Conservation (phyloP, 345 rosid species). For the Linum tenue region DNA sequence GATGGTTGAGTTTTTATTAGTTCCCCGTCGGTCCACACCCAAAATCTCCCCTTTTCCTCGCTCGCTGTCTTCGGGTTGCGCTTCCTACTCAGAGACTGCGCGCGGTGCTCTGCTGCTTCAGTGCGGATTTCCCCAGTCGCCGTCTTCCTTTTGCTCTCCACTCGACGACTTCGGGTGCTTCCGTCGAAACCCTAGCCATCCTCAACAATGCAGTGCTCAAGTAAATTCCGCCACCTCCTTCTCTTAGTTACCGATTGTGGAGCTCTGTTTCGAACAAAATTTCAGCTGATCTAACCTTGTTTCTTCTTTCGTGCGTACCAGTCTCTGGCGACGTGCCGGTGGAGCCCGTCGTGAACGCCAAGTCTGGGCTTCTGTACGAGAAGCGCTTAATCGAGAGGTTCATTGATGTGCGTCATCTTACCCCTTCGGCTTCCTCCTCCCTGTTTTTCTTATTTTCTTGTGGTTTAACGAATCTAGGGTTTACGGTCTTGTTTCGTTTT, state of each 20-base stretch:
- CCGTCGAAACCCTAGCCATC: slow-evolving; percentile 23
- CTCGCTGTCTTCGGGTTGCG: not conserved
- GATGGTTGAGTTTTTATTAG: no score
- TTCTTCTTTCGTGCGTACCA: slow-evolving; percentile 15
- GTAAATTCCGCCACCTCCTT: slow-evolving; percentile 28
- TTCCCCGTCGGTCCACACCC: no score
- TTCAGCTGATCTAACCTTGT: slow-evolving; percentile 12
- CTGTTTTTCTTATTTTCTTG: not conserved
- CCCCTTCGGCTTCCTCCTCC: not conserved
- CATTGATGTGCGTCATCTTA: slow-evolving; percentile 37
- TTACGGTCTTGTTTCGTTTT: not conserved
- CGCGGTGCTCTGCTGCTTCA: not conserved
- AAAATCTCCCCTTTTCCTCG: not conserved
- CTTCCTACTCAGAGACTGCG: no score
- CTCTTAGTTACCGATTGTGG: not conserved
- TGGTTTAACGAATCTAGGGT: slow-evolving; percentile 2
- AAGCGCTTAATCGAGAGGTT: slow-evolving; percentile 85
- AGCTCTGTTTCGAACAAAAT: not conserved
- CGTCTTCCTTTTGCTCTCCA: not conserved
- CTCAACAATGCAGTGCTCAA: slow-evolving; percentile 65
- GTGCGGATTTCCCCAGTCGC: not conserved
- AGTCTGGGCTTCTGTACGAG: slow-evolving; percentile 79
- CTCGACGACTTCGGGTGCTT: not conserved
- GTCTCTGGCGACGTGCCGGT: slow-evolving; percentile 96
- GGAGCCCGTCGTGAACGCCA: slow-evolving; percentile 75